Evolutionary conservation across 176 grass and related monocot genomes (phyloP).

Genomic region (Rhipidocladum racemiflorum): DNA sequence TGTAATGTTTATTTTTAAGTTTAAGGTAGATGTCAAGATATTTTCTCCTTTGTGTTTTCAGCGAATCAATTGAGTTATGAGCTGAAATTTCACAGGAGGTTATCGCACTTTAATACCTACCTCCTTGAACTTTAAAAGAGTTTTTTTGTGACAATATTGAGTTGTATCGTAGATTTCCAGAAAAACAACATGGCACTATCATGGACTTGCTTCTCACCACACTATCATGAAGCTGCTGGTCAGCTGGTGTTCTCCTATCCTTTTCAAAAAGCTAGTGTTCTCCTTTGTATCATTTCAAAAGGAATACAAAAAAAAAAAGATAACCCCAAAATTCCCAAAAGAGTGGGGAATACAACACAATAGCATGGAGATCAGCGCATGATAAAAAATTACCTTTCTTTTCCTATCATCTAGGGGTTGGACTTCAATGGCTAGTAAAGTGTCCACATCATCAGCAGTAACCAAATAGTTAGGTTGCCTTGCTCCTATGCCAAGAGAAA

Average conservation of each 20-base stretch:
- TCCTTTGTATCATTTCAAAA: slow-evolving; percentile 2
- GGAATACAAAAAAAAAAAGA: slow-evolving; percentile 19
- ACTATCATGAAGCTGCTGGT: neutral
- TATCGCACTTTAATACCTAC: neutral
- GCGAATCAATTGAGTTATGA: neutral
- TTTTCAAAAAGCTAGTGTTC: neutral
- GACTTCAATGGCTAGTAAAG: slow-evolving; percentile 85
- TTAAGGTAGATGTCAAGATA: neutral
- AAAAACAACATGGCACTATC: neutral
- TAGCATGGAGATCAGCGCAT: slow-evolving; percentile 21
- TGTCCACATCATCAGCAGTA: slow-evolving; percentile 91
- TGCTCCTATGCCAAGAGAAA: slow-evolving; percentile 55
- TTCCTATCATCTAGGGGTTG: slow-evolving; percentile 94
- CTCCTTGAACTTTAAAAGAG: neutral
- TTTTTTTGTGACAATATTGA: neutral
- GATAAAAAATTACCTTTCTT: slow-evolving; percentile 61
- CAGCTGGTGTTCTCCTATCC: neutral
- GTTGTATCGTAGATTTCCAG: neutral
- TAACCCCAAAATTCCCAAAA: neutral
- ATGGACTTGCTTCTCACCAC: neutral
- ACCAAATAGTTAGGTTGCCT: slow-evolving; percentile 86
- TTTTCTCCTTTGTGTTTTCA: neutral
- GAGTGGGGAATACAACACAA: neutral
- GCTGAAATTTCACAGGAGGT: neutral
- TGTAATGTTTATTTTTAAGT: neutral